Evolutionary conservation across 306 rosid genomes (phyloP).

Genomic region (Prunus padus): DNA sequence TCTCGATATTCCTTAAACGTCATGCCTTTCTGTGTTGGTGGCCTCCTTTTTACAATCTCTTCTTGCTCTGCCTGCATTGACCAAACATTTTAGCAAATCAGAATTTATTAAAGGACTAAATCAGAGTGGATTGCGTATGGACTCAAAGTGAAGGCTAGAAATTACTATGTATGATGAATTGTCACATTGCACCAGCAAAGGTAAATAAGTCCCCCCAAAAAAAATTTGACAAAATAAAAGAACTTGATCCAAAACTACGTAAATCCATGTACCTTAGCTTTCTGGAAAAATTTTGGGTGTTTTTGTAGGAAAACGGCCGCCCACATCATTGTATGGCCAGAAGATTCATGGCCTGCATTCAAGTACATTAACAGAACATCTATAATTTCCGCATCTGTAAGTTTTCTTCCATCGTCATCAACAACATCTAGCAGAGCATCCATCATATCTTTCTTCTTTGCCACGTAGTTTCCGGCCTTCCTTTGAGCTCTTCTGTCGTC

Average conservation of each 20-base stretch:
- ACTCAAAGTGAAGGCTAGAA: not conserved
- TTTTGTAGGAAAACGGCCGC: slow-evolving; percentile 48
- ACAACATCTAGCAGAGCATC: slow-evolving; percentile 71
- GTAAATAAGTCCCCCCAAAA: not conserved
- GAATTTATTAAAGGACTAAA: not conserved
- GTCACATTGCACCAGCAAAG: not conserved
- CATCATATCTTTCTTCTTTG: slow-evolving; percentile 71
- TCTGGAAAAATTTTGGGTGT: slow-evolving; percentile 54
- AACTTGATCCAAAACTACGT: not conserved
- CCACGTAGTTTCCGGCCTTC: slow-evolving; percentile 2
- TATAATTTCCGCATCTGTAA: slow-evolving; percentile 65
- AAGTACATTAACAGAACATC: slow-evolving; percentile 83
- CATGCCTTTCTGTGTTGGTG: slow-evolving; percentile 60
- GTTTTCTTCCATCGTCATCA: slow-evolving; percentile 71
- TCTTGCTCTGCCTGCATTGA: slow-evolving; percentile 69
- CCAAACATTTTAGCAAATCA: no score
- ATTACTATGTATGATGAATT: not conserved
- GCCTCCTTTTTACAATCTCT: slow-evolving; percentile 58
- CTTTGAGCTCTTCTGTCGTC: slow-evolving; percentile 48
- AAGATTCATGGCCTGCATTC: slow-evolving; percentile 96
- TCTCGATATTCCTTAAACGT: slow-evolving; percentile 67
- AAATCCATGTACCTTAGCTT: slow-evolving; percentile 61
- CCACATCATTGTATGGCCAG: slow-evolving; percentile 94
- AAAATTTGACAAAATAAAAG: not conserved
- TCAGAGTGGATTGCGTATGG: not conserved